Evolutionary conservation across 2,329 filamentous ascomycete genomes (phyloP).

Genomic region (Dryadomyces sulphureus): DNA sequence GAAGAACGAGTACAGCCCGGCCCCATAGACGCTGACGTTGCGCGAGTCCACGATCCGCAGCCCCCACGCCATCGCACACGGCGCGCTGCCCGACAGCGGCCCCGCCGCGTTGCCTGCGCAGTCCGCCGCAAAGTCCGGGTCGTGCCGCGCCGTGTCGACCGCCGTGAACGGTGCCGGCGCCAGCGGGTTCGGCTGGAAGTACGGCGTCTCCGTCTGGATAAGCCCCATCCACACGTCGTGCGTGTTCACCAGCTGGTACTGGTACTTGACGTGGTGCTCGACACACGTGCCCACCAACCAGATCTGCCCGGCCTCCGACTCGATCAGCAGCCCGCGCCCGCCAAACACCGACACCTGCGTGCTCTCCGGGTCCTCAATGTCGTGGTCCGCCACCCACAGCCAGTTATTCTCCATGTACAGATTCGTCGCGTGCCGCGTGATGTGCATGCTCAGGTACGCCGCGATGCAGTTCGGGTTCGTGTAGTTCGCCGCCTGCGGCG

Average conservation of each 20-base stretch:
- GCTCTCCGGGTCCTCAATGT: conserved; percentile 27
- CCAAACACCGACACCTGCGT: conserved; percentile 17
- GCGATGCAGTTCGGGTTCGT: conserved; percentile 21
- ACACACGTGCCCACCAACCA: conserved; percentile 47
- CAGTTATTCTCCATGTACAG: conserved; percentile 35
- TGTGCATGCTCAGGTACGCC: conserved; percentile 24
- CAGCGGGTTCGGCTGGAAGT: conserved; percentile 46
- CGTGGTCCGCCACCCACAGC: conserved; percentile 35
- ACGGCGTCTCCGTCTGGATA: conserved; percentile 53
- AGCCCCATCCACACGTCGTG: conserved; percentile 43
- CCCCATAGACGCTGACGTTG: conserved; percentile 40
- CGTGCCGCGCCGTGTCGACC: conserved; percentile 20
- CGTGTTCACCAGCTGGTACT: conserved; percentile 46
- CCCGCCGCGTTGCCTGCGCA: not conserved
- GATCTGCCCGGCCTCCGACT: conserved; percentile 22
- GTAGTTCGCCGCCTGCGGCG: conserved; percentile 16
- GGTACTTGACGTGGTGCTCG: conserved; percentile 47
- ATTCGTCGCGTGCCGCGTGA: conserved; percentile 21
- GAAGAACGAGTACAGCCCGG: conserved; percentile 46
- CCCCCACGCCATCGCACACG: conserved; percentile 47
- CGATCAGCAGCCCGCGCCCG: conserved; percentile 20
- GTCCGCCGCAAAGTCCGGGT: conserved; percentile 35
- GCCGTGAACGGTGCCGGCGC: conserved; percentile 35
- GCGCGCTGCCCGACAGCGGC: conserved; percentile 14
- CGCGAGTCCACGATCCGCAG: conserved; percentile 39